Conservation (phyloP, 148 eudicot species). For the Fallopia convolvulus region DNA sequence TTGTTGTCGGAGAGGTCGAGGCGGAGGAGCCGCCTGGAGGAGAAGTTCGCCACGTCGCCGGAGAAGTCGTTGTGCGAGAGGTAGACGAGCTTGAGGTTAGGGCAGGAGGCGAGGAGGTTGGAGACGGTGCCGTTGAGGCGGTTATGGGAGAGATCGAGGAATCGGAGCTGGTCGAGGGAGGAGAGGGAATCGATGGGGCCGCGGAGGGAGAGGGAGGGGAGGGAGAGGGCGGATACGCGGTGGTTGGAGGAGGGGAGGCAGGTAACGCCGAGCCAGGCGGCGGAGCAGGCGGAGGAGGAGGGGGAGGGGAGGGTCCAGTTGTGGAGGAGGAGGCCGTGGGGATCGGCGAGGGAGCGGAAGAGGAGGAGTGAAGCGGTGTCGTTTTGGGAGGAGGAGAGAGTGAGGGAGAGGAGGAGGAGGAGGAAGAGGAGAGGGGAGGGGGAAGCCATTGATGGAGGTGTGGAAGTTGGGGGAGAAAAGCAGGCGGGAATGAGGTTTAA, state of each 20-base stretch:
- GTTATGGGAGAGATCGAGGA: conserved; percentile 68
- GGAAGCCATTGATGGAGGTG: not conserved
- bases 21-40: conserved; percentile 42
- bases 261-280: conserved; percentile 55
- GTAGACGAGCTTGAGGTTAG: conserved; percentile 59
- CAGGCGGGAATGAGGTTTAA: conserved; percentile 10
- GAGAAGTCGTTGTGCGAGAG: conserved; percentile 75
- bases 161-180: conserved; percentile 65
- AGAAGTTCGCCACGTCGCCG: conserved; percentile 45
- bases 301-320: conserved; percentile 59
- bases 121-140: conserved; percentile 73
- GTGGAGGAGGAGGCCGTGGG: conserved; percentile 59
- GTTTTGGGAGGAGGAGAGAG: conserved; percentile 23
- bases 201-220: conserved; percentile 66
- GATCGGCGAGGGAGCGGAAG: conserved; percentile 64
- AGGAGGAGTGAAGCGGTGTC: conserved; percentile 72
- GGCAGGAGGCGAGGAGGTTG: conserved; percentile 33
- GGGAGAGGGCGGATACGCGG: conserved; percentile 49
- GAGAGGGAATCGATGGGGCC: conserved; percentile 67
- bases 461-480: not conserved
- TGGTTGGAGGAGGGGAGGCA: conserved; percentile 41
- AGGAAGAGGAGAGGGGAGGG: conserved; percentile 14
- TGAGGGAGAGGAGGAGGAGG: conserved; percentile 14
- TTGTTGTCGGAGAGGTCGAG: conserved; percentile 75
- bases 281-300: conserved; percentile 46